phyloP scores from a whole-genome alignment of 2,329 filamentous ascomycete species.

The Claviceps digitariae region DNA sequence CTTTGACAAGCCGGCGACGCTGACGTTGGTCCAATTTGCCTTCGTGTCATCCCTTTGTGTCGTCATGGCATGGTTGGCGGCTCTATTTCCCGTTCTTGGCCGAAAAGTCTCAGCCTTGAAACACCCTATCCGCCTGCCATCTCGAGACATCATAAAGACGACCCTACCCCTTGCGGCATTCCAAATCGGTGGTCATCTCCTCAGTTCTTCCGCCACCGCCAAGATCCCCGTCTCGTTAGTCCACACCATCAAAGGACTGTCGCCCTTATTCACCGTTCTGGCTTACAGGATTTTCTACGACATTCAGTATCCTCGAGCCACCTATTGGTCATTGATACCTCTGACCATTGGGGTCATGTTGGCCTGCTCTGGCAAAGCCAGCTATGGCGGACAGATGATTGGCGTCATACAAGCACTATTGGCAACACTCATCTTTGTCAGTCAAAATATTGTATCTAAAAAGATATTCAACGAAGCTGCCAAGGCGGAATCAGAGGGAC shows the following conservation, averaged over 20 bases:
- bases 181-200: slow-evolving; percentile 83
- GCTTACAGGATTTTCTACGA: slow-evolving; percentile 84
- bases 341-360: slow-evolving; percentile 91
- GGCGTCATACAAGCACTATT: slow-evolving; percentile 82
- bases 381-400: slow-evolving; percentile 71
- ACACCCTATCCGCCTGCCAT: slow-evolving; percentile 71
- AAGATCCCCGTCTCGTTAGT: slow-evolving; percentile 94
- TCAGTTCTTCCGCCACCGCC: slow-evolving; percentile 86
- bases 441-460: slow-evolving; percentile 97
- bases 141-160: slow-evolving; percentile 66
- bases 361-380: slow-evolving; percentile 73
- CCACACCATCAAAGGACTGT: slow-evolving; percentile 96
- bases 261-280: slow-evolving; percentile 85
- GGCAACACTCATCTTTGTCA: slow-evolving; percentile 90
- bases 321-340: slow-evolving; percentile 81
- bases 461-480: slow-evolving; percentile 92
- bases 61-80: slow-evolving; percentile 62
- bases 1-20: slow-evolving; percentile 77
- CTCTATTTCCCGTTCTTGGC: slow-evolving; percentile 56
- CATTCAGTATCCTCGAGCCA: slow-evolving; percentile 75
- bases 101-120: slow-evolving; percentile 63
- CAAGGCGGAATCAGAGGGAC: slow-evolving; percentile 63
- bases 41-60: slow-evolving; percentile 86
- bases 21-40: slow-evolving; percentile 86
- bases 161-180: slow-evolving; percentile 88